Conservation (phyloP, 208 protist genomes). For the Wallacemonas sp. region DNA sequence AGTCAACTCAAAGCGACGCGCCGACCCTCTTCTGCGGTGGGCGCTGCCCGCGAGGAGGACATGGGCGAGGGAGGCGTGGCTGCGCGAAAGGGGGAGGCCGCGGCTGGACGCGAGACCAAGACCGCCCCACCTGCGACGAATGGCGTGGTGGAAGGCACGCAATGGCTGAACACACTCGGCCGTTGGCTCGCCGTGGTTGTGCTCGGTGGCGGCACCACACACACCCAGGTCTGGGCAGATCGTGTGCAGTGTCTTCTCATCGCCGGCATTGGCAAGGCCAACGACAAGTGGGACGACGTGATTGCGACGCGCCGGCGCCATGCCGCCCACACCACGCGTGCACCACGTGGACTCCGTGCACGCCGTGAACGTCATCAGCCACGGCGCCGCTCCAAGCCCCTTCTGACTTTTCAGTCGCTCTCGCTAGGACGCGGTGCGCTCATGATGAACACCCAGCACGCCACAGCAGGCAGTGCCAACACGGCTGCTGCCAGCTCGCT, state of each 20-base stretch:
- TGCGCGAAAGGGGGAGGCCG: neutral
- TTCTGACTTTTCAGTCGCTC: slow-evolving; percentile 17
- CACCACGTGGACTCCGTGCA: neutral
- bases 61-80: neutral
- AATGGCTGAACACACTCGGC: slow-evolving; percentile 65
- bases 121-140: neutral
- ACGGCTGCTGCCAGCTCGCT: no score
- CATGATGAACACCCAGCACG: neutral
- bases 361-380: slow-evolving; percentile 17
- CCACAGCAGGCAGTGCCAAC: neutral
- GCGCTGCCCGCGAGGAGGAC: neutral
- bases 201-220: slow-evolving; percentile 65
- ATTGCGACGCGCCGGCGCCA: neutral
- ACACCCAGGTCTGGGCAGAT: slow-evolving; percentile 63
- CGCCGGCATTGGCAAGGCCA: slow-evolving; percentile 12
- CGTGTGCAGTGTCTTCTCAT: slow-evolving; percentile 50
- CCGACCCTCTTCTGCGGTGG: neutral
- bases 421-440: slow-evolving; percentile 14
- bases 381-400: neutral
- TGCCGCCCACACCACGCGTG: slow-evolving; percentile 16
- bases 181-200: slow-evolving; percentile 60
- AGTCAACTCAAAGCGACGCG: neutral
- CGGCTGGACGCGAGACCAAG: neutral
- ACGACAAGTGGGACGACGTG: slow-evolving; percentile 5
- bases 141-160: slow-evolving; percentile 34